These are phyloP conservation scores for Tolypocladium nubicola DNA, from an alignment of 2,329 filamentous ascomycete genomes.

Conservation along the genomic window DNA sequence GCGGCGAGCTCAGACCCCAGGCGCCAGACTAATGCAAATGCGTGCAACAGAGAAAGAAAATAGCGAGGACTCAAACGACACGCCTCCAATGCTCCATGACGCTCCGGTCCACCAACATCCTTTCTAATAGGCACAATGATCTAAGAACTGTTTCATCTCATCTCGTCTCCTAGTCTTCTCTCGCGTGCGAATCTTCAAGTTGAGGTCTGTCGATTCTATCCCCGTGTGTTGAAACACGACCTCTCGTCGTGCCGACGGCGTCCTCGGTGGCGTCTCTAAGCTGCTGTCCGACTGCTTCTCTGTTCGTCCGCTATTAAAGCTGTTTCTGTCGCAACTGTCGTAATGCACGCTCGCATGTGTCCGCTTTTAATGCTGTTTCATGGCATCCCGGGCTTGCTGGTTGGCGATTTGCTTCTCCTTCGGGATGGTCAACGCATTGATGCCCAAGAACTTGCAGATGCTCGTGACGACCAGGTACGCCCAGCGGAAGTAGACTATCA, in stretches of 20 bases:
- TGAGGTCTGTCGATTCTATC: neutral
- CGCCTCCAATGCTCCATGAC: neutral
- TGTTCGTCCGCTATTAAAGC: neutral
- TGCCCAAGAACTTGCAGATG: slow-evolving; percentile 86
- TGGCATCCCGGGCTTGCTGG: slow-evolving; percentile 28
- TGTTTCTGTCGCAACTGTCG: neutral
- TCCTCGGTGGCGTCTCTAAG: neutral
- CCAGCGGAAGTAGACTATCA: slow-evolving; percentile 87
- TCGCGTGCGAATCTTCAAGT: neutral
- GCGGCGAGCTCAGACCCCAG: neutral
- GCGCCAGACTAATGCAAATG: neutral
- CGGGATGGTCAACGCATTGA: slow-evolving; percentile 87
- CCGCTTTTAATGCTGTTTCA: slow-evolving; percentile 20
- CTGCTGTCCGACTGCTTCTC: neutral
- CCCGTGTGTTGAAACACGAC: neutral
- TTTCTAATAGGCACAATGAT: neutral
- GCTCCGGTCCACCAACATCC: neutral
- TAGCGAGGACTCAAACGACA: neutral
- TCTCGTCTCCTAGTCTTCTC: neutral
- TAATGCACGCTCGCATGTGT: neutral
- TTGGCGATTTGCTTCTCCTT: slow-evolving; percentile 48
- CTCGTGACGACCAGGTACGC: slow-evolving; percentile 80
- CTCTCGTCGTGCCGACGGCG: neutral
- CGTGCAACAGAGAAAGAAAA: neutral
- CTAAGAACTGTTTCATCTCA: neutral